Conservation (phyloP, 352 stramenopile genomes). For the Phytophthora kernoviae region DNA sequence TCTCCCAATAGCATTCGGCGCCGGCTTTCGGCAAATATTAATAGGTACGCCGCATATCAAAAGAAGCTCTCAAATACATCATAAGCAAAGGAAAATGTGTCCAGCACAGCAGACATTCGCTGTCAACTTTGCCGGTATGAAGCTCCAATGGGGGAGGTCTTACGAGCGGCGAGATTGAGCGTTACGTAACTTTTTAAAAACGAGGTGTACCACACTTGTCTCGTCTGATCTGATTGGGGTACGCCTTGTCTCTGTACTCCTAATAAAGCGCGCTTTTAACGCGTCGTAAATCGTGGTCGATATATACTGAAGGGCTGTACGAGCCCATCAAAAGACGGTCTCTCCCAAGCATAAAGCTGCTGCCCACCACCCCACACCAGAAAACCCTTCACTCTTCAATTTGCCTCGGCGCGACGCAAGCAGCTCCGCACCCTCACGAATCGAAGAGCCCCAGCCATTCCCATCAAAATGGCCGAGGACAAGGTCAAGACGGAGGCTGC, state of each 20-base stretch:
- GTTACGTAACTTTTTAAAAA: background rate
- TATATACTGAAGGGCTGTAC: background rate
- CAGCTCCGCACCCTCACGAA: conserved; percentile 13
- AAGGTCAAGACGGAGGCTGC: conserved; percentile 17
- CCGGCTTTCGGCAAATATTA: background rate
- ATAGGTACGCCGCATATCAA: background rate
- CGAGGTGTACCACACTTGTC: background rate
- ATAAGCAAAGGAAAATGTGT: background rate
- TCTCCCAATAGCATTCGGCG: background rate
- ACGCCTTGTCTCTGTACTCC: background rate
- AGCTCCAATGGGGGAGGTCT: no score
- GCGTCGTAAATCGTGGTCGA: background rate
- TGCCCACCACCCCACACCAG: background rate
- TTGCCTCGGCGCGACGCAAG: conserved; percentile 28
- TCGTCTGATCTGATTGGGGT: background rate
- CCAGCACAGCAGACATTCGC: no score
- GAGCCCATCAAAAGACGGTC: background rate
- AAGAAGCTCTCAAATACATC: background rate
- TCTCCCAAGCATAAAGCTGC: conserved; percentile 2
- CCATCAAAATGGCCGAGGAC: conserved; percentile 9
- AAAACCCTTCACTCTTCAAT: conserved; percentile 31
- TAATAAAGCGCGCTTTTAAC: background rate
- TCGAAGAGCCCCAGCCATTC: conserved; percentile 21
- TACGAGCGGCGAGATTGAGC: background rate
- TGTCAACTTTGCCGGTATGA: no score